phyloP scores from a whole-genome alignment of 2,329 filamentous ascomycete genomes.

The Endoconidiophora laricicola region DNA sequence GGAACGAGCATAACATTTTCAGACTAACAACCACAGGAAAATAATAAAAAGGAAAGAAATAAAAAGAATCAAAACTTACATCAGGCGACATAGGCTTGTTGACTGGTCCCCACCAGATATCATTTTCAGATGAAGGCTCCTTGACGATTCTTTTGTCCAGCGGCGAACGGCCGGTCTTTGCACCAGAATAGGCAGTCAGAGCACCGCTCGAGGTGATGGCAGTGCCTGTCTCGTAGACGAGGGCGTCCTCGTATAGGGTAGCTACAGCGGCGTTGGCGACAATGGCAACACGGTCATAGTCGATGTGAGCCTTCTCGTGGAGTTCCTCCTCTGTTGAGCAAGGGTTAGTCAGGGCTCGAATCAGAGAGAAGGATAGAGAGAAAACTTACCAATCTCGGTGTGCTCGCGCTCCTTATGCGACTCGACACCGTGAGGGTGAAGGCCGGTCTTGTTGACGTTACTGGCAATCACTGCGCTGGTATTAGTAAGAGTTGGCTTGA shows the following conservation, averaged over 20 bases:
- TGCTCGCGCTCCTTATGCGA: slow-evolving; percentile 55
- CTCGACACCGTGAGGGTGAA: slow-evolving; percentile 83
- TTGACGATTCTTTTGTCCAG: slow-evolving; percentile 95
- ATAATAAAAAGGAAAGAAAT: too few species aligned
- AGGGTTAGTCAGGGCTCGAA: background rate
- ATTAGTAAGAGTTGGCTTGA: slow-evolving; percentile 9
- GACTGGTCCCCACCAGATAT: slow-evolving; percentile 98
- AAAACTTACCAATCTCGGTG: slow-evolving; percentile 61
- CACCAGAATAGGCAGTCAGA: slow-evolving; percentile 90
- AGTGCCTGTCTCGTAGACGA: slow-evolving; percentile 87
- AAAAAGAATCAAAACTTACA: slow-evolving; percentile 37
- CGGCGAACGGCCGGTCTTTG: slow-evolving; percentile 93
- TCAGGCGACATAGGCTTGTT: slow-evolving; percentile 98
- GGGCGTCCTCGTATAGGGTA: slow-evolving; percentile 94
- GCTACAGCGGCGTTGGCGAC: slow-evolving; percentile 90
- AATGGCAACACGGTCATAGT: slow-evolving; percentile 97
- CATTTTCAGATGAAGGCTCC: slow-evolving; percentile 72
- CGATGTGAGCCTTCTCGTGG: slow-evolving; percentile 94
- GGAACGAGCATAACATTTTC: too few species aligned
- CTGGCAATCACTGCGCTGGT: slow-evolving; percentile 31
- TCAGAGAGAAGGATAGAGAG: background rate
- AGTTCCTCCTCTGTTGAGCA: slow-evolving; percentile 60
- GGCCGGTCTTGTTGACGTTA: slow-evolving; percentile 75
- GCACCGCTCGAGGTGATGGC: slow-evolving; percentile 94
- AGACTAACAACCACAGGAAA: too few species aligned